phyloP scores from a whole-genome alignment of 371 early-diverging fungal species.

The Lichtheimia ornata region DNA sequence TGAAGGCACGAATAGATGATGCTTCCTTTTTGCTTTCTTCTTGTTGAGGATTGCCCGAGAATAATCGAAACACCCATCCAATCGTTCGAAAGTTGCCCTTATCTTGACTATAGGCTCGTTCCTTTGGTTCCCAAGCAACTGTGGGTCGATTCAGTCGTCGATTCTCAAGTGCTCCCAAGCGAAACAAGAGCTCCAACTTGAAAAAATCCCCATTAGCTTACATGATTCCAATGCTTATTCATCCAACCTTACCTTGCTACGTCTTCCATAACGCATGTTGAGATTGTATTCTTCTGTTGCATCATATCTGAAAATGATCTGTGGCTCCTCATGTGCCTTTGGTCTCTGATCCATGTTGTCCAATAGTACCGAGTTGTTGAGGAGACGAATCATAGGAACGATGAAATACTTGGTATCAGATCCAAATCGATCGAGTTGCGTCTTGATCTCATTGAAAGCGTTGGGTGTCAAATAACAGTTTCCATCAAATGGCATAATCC shows the following conservation, averaged over 20 bases:
- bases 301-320: conserved; percentile 68
- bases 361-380: conserved; percentile 62
- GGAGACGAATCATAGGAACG: conserved; percentile 68
- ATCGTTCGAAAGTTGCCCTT: conserved; percentile 66
- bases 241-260: conserved; percentile 59
- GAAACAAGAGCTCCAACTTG: conserved; percentile 68
- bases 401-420: conserved; percentile 62
- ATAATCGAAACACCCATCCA: conserved; percentile 70
- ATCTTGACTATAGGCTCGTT: conserved; percentile 51
- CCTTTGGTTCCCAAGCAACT: conserved; percentile 64
- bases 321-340: conserved; percentile 69
- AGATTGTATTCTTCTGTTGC: conserved; percentile 62
- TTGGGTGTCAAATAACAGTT: conserved; percentile 66
- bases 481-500: conserved; percentile 76
- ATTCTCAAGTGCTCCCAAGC: conserved; percentile 62
- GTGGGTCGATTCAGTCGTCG: conserved; percentile 59
- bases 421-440: conserved; percentile 53
- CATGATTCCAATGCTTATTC: neutral
- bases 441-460: conserved; percentile 61
- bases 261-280: conserved; percentile 72
- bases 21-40: conserved; percentile 70
- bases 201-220: neutral
- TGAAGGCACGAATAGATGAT: conserved; percentile 64
- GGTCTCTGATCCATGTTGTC: conserved; percentile 58
- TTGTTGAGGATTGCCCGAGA: conserved; percentile 67